Evolutionary conservation across 805 yeast species (phyloP).

Genomic region (Helenozyma baotianmanensis): DNA sequence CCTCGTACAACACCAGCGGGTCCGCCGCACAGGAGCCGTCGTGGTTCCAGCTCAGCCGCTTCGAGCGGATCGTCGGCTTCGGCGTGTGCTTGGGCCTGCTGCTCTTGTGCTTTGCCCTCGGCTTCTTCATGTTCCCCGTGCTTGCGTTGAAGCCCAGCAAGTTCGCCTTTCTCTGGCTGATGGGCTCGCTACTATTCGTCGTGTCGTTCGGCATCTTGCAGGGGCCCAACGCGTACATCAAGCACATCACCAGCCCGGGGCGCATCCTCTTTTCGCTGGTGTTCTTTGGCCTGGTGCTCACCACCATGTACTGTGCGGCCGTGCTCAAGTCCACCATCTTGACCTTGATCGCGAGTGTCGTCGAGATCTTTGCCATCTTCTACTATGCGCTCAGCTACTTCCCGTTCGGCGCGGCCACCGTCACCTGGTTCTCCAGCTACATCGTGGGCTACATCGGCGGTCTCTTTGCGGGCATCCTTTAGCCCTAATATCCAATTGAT

Average conservation of each 20-base stretch:
- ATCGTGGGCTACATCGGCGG: constrained; percentile 42
- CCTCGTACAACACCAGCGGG: constrained; percentile 52
- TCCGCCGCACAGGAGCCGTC: constrained; percentile 55
- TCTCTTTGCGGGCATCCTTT: constrained; percentile 40
- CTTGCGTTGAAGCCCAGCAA: constrained; percentile 85
- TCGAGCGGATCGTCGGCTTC: constrained; percentile 79
- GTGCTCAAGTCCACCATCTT: constrained; percentile 63
- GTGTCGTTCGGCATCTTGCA: constrained; percentile 86
- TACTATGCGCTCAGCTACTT: constrained; percentile 90
- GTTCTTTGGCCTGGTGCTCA: constrained; percentile 73
- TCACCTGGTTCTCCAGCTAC: constrained; percentile 46
- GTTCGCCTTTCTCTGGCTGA: constrained; percentile 85
- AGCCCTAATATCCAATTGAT: background rate
- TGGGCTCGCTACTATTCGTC: constrained; percentile 85
- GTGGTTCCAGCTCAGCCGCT: constrained; percentile 71
- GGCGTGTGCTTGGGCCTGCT: constrained; percentile 73
- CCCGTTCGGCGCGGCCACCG: constrained; percentile 88
- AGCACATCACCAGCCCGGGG: constrained; percentile 69
- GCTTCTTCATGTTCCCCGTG: constrained; percentile 84
- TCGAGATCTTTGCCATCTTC: constrained; percentile 81
- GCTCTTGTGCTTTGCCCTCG: constrained; percentile 72
- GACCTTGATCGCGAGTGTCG: constrained; percentile 67
- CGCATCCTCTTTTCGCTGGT: constrained; percentile 76
- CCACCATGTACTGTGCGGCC: constrained; percentile 76
- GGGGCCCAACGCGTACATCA: constrained; percentile 80